Evolutionary conservation across 305 asterid genomes (phyloP).

Genomic region (Rubia tinctorum): DNA sequence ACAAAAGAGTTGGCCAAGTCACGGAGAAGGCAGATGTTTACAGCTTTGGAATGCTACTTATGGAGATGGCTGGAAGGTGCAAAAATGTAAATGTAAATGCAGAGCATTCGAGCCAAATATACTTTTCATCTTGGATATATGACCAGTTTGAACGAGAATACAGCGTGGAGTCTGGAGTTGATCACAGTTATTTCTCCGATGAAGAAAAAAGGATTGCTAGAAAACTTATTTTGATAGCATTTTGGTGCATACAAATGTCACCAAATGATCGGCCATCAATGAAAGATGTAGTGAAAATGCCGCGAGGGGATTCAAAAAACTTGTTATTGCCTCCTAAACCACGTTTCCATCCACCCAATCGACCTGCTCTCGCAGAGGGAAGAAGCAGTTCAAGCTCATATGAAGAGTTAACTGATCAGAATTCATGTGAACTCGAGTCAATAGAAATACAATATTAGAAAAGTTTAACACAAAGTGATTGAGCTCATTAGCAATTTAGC

Average conservation of each 20-base stretch:
- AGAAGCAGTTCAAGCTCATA: no score
- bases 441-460: no score
- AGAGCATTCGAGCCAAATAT: background rate
- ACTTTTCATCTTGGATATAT: background rate
- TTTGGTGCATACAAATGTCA: background rate
- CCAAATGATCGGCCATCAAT: no score
- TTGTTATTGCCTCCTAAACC: no score
- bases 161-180: background rate
- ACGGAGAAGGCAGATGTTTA: background rate
- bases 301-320: no score
- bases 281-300: no score
- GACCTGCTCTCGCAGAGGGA: no score
- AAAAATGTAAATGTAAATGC: background rate
- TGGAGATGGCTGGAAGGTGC: background rate
- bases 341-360: no score
- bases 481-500: no score
- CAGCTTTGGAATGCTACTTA: background rate
- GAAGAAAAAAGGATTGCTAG: background rate
- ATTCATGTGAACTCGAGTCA: no score
- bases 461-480: no score
- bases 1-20: slow-evolving; percentile 1
- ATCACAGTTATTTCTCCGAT: background rate
- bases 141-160: background rate
- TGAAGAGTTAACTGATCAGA: no score
- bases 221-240: background rate